Evolutionary conservation across 2,329 filamentous ascomycete genomes (phyloP).

Genomic region (Trichocomaceae sp.): DNA sequence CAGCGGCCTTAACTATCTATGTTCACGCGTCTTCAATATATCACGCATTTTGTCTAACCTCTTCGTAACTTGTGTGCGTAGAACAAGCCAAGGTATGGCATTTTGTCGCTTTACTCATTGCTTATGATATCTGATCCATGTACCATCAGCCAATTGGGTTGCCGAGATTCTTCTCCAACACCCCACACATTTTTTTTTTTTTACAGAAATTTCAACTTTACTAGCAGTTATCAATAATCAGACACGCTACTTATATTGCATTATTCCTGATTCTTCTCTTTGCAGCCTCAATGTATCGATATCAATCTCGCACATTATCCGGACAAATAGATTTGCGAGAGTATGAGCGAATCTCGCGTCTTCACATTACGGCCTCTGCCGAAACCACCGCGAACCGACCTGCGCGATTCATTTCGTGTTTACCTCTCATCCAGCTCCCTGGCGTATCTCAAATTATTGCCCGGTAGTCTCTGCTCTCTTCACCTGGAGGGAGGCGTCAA

Average conservation of each 20-base stretch:
- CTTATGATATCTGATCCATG: neutral
- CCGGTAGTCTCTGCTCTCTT: slow-evolving; percentile 52
- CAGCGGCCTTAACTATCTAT: slow-evolving; percentile 2
- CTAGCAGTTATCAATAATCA: neutral
- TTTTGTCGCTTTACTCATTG: neutral
- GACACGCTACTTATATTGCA: neutral
- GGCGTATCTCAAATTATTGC: slow-evolving; percentile 47
- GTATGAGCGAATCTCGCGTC: slow-evolving; percentile 33
- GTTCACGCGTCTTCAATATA: neutral
- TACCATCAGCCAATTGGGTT: slow-evolving; percentile 1
- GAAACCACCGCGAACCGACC: slow-evolving; percentile 40
- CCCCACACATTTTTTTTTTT: slow-evolving; percentile 14
- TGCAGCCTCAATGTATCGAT: neutral
- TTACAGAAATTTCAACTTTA: too few species aligned
- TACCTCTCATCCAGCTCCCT: slow-evolving; percentile 53
- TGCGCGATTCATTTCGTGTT: slow-evolving; percentile 55
- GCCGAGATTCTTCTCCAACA: slow-evolving; percentile 1
- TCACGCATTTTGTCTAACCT: slow-evolving; percentile 1
- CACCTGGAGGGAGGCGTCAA: slow-evolving; percentile 31
- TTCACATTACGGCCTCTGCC: slow-evolving; percentile 53
- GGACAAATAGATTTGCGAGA: neutral
- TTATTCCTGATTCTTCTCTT: neutral
- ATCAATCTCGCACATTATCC: neutral
- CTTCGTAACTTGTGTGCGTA: slow-evolving; percentile 1
- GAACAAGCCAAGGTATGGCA: neutral